Evolutionary conservation across 805 yeast species (phyloP), one percentile per base, ranked within the genome.

Genomic region (Candida silvatica): DNA sequence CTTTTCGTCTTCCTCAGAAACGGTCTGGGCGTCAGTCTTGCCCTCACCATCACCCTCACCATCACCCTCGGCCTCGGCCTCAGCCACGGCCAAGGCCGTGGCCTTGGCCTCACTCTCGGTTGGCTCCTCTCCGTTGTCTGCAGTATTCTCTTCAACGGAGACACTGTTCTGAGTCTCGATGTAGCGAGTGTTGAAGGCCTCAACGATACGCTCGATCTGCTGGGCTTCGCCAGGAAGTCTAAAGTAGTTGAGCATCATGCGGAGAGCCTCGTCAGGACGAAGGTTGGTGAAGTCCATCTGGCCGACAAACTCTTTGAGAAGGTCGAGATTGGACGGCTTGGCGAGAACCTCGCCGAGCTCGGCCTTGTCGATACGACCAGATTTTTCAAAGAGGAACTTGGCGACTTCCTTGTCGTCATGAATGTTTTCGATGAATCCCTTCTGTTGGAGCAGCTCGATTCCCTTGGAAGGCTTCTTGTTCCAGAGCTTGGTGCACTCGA

Each of bases 221-320:
- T 87, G 97, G 0, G 97, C 82, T 59, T 92, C 99, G 40, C 99
- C 99, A 1, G 97, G 97, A 32, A 92, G 67, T 55, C 98, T 73
- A 52, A 92, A 90, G 16, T 82, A 73, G 37, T 83, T 81, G 45
- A 94, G 65, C 40, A 92, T 57, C 37, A 83, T 67, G 49, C 99
- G 71, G 35, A 92, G 64, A 0, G 96, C 96, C 57, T 90, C 97
- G 56, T 92, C 99, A 3, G 94, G 90, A 49, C 98, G 68, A 46
- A 82, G 63, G 15, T 74, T 80, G 25, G 66, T 62, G 52, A 88
- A 88, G 38, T 88, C 90, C 53, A 90, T 80, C 36, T 76, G 56
- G 2, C 64, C 62, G 43, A 90, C 71, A 51, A 86, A 92, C 32
- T 70, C 63, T 32, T 65, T 65, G 44, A 90, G 62, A 5, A 88